Conservation (phyloP, 345 rosid species). For the Lumnitzera racemosa region DNA sequence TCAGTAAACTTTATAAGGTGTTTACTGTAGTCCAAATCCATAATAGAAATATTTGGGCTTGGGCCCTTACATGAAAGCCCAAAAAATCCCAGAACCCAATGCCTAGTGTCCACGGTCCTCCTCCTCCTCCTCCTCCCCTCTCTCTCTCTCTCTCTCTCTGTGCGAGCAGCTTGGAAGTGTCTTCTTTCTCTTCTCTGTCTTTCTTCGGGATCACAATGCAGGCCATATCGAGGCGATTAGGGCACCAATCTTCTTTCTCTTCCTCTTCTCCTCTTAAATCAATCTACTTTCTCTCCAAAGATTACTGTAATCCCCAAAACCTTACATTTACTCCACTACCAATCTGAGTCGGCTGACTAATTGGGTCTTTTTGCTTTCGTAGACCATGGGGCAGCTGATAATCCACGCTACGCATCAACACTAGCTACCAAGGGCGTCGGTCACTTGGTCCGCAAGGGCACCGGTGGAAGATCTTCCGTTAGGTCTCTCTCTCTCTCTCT, state of each 20-base stretch:
- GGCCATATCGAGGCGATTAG: conserved; percentile 54
- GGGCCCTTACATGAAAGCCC: no score
- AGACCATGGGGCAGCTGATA: conserved; percentile 62
- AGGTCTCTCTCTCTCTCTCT: conserved; percentile 29
- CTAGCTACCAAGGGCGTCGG: conserved; percentile 59
- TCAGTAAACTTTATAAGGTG: no score
- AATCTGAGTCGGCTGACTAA: background rate
- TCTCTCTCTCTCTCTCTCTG: background rate
- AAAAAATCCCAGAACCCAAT: no score
- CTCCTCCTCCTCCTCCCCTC: background rate
- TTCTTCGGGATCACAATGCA: conserved; percentile 40
- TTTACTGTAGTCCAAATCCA: no score
- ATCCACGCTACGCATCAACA: conserved; percentile 56
- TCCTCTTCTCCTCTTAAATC: conserved; percentile 41
- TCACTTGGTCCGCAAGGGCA: conserved; percentile 91
- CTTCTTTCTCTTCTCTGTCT: conserved; percentile 10
- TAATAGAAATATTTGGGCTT: no score
- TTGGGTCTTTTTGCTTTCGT: conserved; percentile 2
- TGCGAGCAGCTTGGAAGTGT: background rate
- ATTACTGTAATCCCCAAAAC: conserved; percentile 29
- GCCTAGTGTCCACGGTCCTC: no score
- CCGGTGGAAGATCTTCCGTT: conserved; percentile 98
- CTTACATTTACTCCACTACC: background rate
- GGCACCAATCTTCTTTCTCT: conserved; percentile 44
- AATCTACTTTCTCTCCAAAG: conserved; percentile 38